Evolutionary conservation across 2,329 filamentous ascomycete genomes (phyloP), one percentile per base, ranked within the genome.

Genomic region (Dactylellina haptotyla): DNA sequence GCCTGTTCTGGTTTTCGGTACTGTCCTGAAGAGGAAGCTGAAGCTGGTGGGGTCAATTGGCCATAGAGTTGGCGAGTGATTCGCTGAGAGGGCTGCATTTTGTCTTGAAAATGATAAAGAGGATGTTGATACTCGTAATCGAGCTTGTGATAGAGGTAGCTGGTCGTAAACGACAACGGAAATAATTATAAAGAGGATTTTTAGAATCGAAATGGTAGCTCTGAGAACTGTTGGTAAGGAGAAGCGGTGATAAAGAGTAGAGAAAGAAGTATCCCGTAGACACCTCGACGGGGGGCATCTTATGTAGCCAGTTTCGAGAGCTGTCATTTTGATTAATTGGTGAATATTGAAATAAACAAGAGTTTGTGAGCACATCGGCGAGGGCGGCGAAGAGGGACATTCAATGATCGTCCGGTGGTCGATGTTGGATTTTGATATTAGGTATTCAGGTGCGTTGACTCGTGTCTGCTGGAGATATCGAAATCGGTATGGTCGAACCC

Each of bases 291-390:
- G 51, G 41, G 50, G 23, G 32, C 3, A n/a, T 53, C 8, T 63
- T 64, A 56, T 64, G 34, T 6, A 6, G 18, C 16, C 23, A 30
- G 32, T 63, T 54, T 53, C 34, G 28, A 56, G 16, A n/a, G 23
- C 14, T 16, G 25, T 6, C 8, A 30, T 20, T 25, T 41, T 28
- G 57, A 34, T 6, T 34, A 34, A 71, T 71, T 8, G 28, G 43
- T 45, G 45, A 43, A 53, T 71, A 63, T 63, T 63, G 50, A 37
- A 56, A 32, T 69, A 53, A 50, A 43, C 25, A 43, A 10, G 23
- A 51, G 26, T 16, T 30, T 28, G 23, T 51, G 23, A 51, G 25
- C 23, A 16, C 48, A 32, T 32, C 23, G n/a, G 4, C 12, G 48
- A 16, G 48, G 28, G n/a, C n/a, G n/a, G n/a, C n/a, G n/a, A n/a